phyloP scores from a whole-genome alignment of 2,329 filamentous ascomycete genomes.

The Fusarium metavorans region DNA sequence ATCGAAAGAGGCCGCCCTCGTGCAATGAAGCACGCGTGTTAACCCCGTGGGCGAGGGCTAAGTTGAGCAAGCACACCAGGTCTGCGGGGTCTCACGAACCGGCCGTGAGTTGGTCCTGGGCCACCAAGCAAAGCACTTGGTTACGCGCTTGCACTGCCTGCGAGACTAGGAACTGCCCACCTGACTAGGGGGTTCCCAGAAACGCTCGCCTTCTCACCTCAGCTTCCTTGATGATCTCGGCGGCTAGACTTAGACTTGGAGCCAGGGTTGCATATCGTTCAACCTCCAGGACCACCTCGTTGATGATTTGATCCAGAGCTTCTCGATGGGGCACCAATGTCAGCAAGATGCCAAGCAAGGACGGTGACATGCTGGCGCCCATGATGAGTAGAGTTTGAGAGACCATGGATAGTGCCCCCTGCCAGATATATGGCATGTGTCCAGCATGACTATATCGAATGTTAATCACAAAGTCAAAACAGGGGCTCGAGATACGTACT shows the following conservation, averaged over 20 bases:
- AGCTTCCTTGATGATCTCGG: constrained; percentile 84
- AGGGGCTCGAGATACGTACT: constrained; percentile 63
- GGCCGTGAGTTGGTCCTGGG: neutral
- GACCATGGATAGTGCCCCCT: constrained; percentile 85
- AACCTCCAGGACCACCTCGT: constrained; percentile 80
- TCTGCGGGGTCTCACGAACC: neutral
- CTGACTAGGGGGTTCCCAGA: constrained; percentile 57
- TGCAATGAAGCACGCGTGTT: neutral
- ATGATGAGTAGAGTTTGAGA: constrained; percentile 86
- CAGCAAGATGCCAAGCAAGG: constrained; percentile 74
- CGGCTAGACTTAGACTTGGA: constrained; percentile 80
- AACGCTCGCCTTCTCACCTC: constrained; percentile 77
- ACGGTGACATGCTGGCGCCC: constrained; percentile 85
- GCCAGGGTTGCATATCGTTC: constrained; percentile 80
- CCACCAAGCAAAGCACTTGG: neutral
- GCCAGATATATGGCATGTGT: constrained; percentile 88
- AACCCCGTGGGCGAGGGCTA: neutral
- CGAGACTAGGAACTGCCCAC: neutral
- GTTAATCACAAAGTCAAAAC: constrained; percentile 21
- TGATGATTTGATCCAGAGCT: constrained; percentile 80
- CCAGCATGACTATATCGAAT: constrained; percentile 72
- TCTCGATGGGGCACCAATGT: constrained; percentile 67
- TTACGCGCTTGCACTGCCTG: neutral
- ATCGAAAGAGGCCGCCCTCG: neutral
- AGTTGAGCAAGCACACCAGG: neutral